Percentiles rank a stretch among this genome's conserved stretches.
These are phyloP conservation scores for Musa schizocarpa DNA, from an alignment of 176 grass and related monocot species.

Conservation along the genomic window DNA sequence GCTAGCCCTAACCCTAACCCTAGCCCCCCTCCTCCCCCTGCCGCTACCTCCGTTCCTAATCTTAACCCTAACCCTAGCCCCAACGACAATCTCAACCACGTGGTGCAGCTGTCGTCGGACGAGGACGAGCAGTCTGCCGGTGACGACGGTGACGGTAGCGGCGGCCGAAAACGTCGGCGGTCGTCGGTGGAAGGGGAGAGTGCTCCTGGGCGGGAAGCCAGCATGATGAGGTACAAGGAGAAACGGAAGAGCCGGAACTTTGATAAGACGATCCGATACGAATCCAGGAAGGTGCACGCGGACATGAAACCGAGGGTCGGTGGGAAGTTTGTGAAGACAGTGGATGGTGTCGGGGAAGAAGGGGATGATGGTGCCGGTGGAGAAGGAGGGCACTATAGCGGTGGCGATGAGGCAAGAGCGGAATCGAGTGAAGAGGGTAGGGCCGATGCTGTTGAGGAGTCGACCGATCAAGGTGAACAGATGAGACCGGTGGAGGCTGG, in stretches of 20 bases:
- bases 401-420: not conserved
- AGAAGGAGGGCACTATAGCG: not conserved
- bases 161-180: not conserved
- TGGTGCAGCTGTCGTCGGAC: conserved; percentile 13
- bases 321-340: conserved; percentile 55
- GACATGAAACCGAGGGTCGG: conserved; percentile 61
- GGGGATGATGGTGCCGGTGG: not conserved
- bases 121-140: conserved; percentile 5
- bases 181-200: conserved; percentile 14
- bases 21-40: not conserved
- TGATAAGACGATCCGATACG: conserved; percentile 72
- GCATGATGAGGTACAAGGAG: conserved; percentile 61
- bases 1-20: conserved; percentile 13
- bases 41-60: not conserved
- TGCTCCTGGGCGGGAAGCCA: conserved; percentile 24
- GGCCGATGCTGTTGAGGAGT: not conserved
- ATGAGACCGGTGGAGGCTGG: not conserved
- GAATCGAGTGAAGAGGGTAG: not conserved
- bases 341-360: not conserved
- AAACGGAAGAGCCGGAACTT: conserved; percentile 67
- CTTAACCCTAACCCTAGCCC: conserved; percentile 14
- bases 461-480: not conserved
- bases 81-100: conserved; percentile 8
- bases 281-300: conserved; percentile 63
- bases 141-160: conserved; percentile 30